phyloP scores from a whole-genome alignment of 257 asterid species.

The Scutellaria galericulata region DNA sequence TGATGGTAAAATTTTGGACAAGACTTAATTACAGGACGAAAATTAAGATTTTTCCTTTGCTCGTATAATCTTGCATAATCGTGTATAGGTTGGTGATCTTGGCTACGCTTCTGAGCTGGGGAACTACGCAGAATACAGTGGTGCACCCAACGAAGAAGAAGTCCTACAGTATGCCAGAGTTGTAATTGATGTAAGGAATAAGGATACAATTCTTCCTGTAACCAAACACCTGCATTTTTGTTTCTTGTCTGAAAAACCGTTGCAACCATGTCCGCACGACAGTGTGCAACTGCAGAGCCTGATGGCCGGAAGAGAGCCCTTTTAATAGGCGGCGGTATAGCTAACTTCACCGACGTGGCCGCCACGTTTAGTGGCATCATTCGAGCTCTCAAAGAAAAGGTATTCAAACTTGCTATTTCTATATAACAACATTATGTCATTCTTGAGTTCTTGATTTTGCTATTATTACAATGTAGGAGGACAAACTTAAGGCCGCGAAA shows the following conservation, averaged over 20 bases:
- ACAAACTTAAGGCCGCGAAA: constrained; percentile 88
- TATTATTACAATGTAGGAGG: constrained; percentile 53
- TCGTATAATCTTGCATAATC: background rate
- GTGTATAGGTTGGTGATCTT: constrained; percentile 84
- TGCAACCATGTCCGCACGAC: too few species aligned
- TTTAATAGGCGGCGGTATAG: constrained; percentile 92
- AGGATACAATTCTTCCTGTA: too few species aligned
- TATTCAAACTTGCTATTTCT: background rate
- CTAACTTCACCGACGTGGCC: constrained; percentile 95
- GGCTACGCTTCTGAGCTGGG: constrained; percentile 96
- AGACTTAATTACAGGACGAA: too few species aligned
- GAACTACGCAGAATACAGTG: constrained; percentile 94
- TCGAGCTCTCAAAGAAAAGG: constrained; percentile 92
- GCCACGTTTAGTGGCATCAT: constrained; percentile 92
- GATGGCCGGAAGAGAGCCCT: constrained; percentile 91
- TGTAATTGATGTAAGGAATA: constrained; percentile 76
- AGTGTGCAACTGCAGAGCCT: constrained; percentile 95
- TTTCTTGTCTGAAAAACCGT: background rate
- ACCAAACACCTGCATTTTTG: background rate
- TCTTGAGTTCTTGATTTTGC: background rate
- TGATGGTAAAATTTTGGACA: too few species aligned
- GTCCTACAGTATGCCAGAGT: constrained; percentile 96
- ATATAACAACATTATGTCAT: too few species aligned
- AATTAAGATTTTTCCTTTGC: background rate
- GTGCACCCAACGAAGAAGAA: constrained; percentile 99